Conservation (phyloP, 2,329 filamentous ascomycete species). For the Phialophora tarda region DNA sequence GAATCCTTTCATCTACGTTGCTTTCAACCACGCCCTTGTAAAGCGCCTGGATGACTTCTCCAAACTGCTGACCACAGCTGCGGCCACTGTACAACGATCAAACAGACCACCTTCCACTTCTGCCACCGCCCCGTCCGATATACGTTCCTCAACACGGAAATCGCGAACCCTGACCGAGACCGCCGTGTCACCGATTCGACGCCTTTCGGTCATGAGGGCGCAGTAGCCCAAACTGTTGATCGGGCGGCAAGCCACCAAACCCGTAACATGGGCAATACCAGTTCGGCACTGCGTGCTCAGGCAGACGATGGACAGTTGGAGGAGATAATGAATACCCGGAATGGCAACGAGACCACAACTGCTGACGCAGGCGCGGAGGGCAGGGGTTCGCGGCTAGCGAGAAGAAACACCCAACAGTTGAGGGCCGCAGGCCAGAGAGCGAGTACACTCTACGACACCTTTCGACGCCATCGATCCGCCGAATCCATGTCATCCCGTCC, state of each 20-base stretch:
- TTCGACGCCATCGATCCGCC: conserved; percentile 39
- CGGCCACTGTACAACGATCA: background rate
- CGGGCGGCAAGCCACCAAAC: conserved; percentile 14
- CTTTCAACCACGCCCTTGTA: background rate
- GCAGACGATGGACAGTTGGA: conserved; percentile 28
- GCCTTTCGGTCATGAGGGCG: conserved; percentile 27
- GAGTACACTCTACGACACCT: conserved; percentile 38
- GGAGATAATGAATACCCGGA: conserved; percentile 23
- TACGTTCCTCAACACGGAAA: background rate
- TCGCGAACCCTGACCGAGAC: background rate
- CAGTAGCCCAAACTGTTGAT: conserved; percentile 23
- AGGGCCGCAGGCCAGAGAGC: conserved; percentile 31
- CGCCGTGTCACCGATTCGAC: background rate
- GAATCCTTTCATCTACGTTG: background rate
- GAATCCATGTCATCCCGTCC: conserved; percentile 25
- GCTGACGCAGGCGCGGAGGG: conserved; percentile 16
- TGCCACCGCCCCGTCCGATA: background rate
- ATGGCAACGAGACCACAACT: conserved; percentile 8
- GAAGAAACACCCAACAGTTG: conserved; percentile 29
- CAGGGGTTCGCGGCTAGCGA: conserved; percentile 24
- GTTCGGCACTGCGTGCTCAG: conserved; percentile 23
- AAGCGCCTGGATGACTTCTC: conserved; percentile 23
- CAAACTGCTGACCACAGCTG: conserved; percentile 25
- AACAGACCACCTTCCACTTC: background rate
- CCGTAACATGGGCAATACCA: conserved; percentile 33